These are phyloP conservation scores for Gossypium turneri DNA, from an alignment of 345 rosid genomes.

Conservation along the genomic window DNA sequence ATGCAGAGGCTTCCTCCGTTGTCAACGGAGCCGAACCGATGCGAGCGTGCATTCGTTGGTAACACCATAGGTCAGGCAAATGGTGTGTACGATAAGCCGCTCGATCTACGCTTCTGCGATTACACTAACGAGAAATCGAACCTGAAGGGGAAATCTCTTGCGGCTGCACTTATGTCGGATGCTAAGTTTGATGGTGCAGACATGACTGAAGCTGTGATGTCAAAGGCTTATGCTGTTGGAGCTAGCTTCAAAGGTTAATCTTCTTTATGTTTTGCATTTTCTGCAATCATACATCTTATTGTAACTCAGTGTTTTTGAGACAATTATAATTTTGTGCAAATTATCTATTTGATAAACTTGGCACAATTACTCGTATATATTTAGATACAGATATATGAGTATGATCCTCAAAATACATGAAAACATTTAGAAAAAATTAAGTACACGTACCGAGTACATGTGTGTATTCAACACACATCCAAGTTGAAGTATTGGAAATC, in stretches of 20 bases:
- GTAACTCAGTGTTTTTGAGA: not conserved
- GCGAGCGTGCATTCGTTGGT: conserved; percentile 84
- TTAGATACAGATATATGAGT: not conserved
- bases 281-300: not conserved
- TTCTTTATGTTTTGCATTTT: not conserved
- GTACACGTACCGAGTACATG: not conserved
- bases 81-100: conserved; percentile 94
- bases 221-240: conserved; percentile 94
- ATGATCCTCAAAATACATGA: not conserved
- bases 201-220: conserved; percentile 96
- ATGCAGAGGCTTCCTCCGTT: conserved; percentile 91
- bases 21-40: conserved; percentile 80
- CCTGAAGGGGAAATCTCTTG: conserved; percentile 87
- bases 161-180: conserved; percentile 90
- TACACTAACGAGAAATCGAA: conserved; percentile 78
- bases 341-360: not conserved
- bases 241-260: conserved; percentile 91
- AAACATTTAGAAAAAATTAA: not conserved
- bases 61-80: conserved; percentile 98
- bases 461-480: not conserved
- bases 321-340: not conserved
- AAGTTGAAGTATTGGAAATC: not conserved
- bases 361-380: not conserved
- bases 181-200: conserved; percentile 99
- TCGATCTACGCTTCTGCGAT: conserved; percentile 89